phyloP scores from a whole-genome alignment of 2,329 filamentous ascomycete species.

The Alternaria sp. region DNA sequence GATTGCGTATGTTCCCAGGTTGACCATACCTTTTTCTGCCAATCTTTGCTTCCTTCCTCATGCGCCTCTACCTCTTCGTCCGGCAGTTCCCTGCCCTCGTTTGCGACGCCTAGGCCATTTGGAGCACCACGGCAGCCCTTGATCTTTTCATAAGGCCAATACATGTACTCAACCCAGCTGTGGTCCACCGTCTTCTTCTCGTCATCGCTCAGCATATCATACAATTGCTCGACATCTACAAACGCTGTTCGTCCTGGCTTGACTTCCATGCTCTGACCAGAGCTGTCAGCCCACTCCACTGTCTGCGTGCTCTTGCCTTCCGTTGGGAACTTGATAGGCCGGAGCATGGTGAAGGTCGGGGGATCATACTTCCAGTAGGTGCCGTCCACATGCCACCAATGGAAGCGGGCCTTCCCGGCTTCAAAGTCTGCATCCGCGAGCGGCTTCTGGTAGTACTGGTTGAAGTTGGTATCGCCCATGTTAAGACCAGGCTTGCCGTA shows the following conservation, averaged over 20 bases:
- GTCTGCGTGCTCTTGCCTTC: background rate
- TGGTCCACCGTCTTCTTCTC: conserved; percentile 5
- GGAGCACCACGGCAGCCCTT: conserved; percentile 8
- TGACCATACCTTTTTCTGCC: conserved; percentile 5
- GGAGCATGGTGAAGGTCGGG: conserved; percentile 3
- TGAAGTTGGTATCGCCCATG: conserved; percentile 6
- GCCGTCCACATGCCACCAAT: conserved; percentile 6
- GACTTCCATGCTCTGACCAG: background rate
- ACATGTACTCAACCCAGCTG: conserved; percentile 10
- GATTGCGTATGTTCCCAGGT: background rate
- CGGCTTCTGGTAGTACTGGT: conserved; percentile 7
- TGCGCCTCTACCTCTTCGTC: conserved; percentile 1
- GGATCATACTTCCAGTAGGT: conserved; percentile 1
- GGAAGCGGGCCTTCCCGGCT: conserved; percentile 7
- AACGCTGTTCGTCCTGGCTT: conserved; percentile 6
- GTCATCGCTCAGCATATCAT: conserved; percentile 9
- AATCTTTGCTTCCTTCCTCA: background rate
- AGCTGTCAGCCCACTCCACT: conserved; percentile 7
- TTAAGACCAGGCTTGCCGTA: conserved; percentile 10
- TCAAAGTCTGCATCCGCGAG: conserved; percentile 9
- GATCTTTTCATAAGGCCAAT: conserved; percentile 4
- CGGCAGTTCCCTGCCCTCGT: conserved; percentile 3
- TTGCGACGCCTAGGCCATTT: conserved; percentile 5
- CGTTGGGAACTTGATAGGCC: conserved; percentile 3
- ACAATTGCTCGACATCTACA: conserved; percentile 5